phyloP scores from a whole-genome alignment of 768 basidiomycete genomes.

The Tricholoma flavovirens region DNA sequence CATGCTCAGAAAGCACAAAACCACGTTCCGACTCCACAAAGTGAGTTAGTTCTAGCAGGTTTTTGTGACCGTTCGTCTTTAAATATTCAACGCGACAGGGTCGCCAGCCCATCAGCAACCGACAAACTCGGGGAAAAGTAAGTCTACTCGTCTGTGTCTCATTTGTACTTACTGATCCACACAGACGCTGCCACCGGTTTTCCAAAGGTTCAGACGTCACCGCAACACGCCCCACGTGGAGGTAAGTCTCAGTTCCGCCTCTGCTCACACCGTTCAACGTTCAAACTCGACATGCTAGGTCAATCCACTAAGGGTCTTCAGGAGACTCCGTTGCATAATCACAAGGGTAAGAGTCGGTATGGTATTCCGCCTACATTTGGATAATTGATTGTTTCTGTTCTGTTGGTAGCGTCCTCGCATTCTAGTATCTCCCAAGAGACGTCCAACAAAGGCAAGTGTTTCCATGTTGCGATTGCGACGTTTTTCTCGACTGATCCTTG shows the following conservation, averaged over 20 bases:
- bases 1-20: neutral
- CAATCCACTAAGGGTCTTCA: neutral
- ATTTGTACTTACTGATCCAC: neutral
- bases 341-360: neutral
- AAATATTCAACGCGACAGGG: neutral
- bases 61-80: neutral
- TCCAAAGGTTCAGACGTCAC: too few relatives aligned
- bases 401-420: neutral
- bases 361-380: neutral
- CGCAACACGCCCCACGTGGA: neutral
- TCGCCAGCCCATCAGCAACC: neutral
- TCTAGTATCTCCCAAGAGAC: neutral
- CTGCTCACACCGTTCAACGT: neutral
- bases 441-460: neutral
- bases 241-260: neutral
- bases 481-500: neutral
- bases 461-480: neutral
- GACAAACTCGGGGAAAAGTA: neutral
- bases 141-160: neutral
- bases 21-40: neutral
- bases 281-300: neutral
- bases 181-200: too few relatives aligned
- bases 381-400: neutral
- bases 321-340: neutral
- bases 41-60: neutral